Evolutionary conservation across 148 eudicot species (phyloP).

Genomic region (Camellia lanceoleosa): DNA sequence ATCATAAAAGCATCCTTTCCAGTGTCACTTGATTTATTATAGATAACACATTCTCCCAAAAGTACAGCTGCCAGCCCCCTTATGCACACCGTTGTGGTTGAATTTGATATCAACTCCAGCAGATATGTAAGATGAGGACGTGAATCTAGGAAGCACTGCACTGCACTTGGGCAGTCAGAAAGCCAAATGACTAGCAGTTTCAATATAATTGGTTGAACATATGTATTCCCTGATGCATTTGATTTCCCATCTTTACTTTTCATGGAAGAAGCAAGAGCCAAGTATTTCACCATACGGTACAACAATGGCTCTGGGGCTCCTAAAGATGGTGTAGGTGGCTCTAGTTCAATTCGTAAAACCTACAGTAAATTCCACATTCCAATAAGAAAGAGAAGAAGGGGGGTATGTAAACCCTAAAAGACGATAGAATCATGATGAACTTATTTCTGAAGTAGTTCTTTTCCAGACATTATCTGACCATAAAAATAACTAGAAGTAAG

Average conservation of each 20-base stretch:
- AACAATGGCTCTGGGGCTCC: constrained; percentile 81
- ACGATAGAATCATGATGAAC: neutral
- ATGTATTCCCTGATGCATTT: constrained; percentile 33
- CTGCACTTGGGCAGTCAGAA: constrained; percentile 70
- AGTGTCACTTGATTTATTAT: constrained; percentile 51
- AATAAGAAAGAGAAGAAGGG: neutral
- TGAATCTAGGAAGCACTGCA: constrained; percentile 80
- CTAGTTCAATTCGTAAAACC: constrained; percentile 77
- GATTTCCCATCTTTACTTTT: constrained; percentile 65
- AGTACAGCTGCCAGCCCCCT: constrained; percentile 82
- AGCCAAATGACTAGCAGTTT: constrained; percentile 88
- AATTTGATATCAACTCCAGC: constrained; percentile 65
- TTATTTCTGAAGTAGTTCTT: neutral
- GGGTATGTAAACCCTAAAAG: neutral
- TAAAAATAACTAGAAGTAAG: neutral
- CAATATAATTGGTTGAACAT: constrained; percentile 68
- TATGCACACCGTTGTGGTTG: constrained; percentile 50
- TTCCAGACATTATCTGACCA: neutral
- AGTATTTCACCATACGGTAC: constrained; percentile 93
- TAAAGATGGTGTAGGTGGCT: constrained; percentile 60
- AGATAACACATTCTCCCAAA: constrained; percentile 80
- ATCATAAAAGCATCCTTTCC: constrained; percentile 69
- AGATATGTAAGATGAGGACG: constrained; percentile 87
- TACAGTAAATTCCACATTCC: constrained; percentile 26
- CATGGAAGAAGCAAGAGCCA: constrained; percentile 86